Base-by-base conservation (phyloP, 2,329 filamentous ascomycete genomes). In the Leptographium wingfieldii region DNA sequence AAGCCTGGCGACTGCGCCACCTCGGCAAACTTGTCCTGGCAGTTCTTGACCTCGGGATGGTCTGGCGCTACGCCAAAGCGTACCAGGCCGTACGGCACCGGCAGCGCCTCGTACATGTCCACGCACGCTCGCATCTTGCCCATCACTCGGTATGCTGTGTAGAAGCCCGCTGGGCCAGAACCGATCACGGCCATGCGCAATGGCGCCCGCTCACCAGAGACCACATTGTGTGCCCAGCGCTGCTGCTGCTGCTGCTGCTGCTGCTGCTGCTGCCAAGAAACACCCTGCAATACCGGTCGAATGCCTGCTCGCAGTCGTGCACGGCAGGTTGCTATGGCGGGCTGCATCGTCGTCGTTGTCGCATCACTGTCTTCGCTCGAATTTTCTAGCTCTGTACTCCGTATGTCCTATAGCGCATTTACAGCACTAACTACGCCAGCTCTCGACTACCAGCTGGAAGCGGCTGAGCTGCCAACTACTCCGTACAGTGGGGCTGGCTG, bases 21-120 rank as follows among this genome's bases (percentile, higher is more conserved):
- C 69, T 96, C 88, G 64, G 88, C 84, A 67, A 99, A 96, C 67
- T 90, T 96, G 16, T 94, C 90, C 76, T 95, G 86, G 70, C 92
- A 97, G 70, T 96, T 97, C 90, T 99, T 99, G 66, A 99, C 94
- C 75, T 99, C 92, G 0, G 94, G 92, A 73, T 99, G 94, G 71
- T 99, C 94, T 5, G 94, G 94, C n/a, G 94, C 95, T 61, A 99
- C 94, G 10, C 94, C 94, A 69, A 94, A 96, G 59, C 94, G 81
- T 56, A 95, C 92, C 59, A 99, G 80, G 1, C 94, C 94, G 69
- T 90, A 99, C 0, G 94, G 94, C 4, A 95, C 91, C 0, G 94
- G 94, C 48, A 97, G 75, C 33, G 90, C 84, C 73, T 99, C 94
- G 69, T 95, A 99, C 92, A 99, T 97, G 73, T 97, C 92, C 27